Conservation (phyloP, 768 basidiomycete genomes). For the Tricholoma sp. region DNA sequence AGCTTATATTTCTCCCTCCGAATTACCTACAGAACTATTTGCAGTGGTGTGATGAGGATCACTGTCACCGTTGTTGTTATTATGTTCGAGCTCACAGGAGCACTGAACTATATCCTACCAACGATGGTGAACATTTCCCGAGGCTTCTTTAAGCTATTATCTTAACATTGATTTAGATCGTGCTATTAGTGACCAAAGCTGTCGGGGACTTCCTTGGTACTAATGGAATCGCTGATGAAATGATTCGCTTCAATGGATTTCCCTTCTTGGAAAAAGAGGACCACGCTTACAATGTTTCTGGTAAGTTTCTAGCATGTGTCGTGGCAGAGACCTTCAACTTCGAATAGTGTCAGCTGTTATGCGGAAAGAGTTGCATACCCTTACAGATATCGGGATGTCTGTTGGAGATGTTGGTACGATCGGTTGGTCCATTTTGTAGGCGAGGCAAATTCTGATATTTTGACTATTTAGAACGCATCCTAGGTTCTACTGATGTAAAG, state of each 20-base stretch:
- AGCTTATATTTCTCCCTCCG: no score
- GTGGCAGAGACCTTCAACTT: constrained; percentile 3
- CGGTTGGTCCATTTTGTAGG: background rate
- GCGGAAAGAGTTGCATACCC: constrained; percentile 70
- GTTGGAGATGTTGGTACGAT: constrained; percentile 75
- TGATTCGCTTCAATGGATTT: constrained; percentile 95
- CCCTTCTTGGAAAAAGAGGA: constrained; percentile 97
- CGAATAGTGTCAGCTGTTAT: constrained; percentile 81
- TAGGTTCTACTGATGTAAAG: constrained; percentile 72
- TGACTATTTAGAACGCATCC: constrained; percentile 50
- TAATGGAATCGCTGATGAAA: constrained; percentile 93
- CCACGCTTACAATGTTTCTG: constrained; percentile 84
- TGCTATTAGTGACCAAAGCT: constrained; percentile 92
- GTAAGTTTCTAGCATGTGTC: constrained; percentile 38
- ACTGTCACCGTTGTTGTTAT: constrained; percentile 98
- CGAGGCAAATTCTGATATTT: constrained; percentile 1
- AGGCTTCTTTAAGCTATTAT: background rate
- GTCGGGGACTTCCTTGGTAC: constrained; percentile 93
- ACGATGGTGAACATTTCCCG: constrained; percentile 70
- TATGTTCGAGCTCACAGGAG: constrained; percentile 98
- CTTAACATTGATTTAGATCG: constrained; percentile 57
- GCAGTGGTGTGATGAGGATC: constrained; percentile 91
- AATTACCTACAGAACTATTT: background rate
- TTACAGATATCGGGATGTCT: constrained; percentile 71
- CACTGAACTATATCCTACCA: constrained; percentile 93